phyloP scores from a whole-genome alignment of 169 alveolate species.

The Plasmodium sp. region DNA sequence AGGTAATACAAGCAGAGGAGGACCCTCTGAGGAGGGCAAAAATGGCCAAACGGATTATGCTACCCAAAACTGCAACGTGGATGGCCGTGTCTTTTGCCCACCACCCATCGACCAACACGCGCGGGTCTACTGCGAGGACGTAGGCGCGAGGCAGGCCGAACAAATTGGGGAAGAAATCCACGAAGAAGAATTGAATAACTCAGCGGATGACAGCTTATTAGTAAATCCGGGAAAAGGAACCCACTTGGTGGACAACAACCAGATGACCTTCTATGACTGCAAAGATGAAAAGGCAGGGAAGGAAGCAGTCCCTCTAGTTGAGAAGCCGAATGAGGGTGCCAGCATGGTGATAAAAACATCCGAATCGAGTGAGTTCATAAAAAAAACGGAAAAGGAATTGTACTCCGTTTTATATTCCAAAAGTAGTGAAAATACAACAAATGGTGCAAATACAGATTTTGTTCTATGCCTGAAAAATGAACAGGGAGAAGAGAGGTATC shows the following conservation, averaged over 20 bases:
- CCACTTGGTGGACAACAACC: neutral
- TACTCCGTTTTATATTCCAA: slow-evolving; percentile 65
- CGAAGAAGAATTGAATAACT: neutral
- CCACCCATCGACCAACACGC: neutral
- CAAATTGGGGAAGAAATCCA: neutral
- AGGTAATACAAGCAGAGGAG: neutral
- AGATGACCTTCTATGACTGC: slow-evolving; percentile 25
- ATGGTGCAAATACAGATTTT: slow-evolving; percentile 29
- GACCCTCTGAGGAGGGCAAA: neutral
- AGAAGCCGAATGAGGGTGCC: neutral
- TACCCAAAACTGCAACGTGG: neutral
- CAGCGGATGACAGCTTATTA: neutral
- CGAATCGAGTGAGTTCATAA: slow-evolving; percentile 25
- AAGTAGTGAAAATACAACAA: slow-evolving; percentile 24
- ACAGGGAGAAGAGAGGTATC: slow-evolving; percentile 48
- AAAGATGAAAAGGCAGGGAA: slow-evolving; percentile 19
- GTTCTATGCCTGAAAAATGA: slow-evolving; percentile 45
- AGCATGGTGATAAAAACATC: neutral
- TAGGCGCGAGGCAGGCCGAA: neutral
- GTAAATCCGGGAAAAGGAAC: slow-evolving; percentile 22
- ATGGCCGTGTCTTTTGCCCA: neutral
- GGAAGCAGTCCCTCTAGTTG: neutral
- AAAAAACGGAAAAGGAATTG: slow-evolving; percentile 19
- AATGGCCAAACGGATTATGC: neutral
- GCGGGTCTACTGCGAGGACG: neutral